A percentile compares a stretch with the other conserved stretches of the same genome.
phyloP scores from a whole-genome alignment of 306 rosid species.

The Elaeagnus macrophylla region DNA sequence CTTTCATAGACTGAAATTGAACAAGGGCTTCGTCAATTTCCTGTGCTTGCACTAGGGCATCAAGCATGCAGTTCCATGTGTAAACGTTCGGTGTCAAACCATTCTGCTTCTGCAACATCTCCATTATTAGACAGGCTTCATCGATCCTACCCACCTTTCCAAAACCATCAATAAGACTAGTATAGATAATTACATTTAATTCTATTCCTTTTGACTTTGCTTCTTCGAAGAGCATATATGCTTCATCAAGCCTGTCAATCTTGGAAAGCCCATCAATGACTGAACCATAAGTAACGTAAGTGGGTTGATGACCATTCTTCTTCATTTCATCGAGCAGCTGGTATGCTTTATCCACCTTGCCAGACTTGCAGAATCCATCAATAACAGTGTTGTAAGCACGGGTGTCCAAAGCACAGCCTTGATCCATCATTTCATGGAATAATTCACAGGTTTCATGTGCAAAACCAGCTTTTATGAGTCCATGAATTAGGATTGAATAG shows the following conservation, averaged over 20 bases:
- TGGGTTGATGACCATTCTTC: conserved; percentile 68
- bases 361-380: conserved; percentile 83
- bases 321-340: conserved; percentile 90
- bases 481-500: conserved; percentile 80
- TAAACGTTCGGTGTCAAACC: conserved; percentile 69
- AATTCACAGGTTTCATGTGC: conserved; percentile 68
- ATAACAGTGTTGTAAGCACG: conserved; percentile 77
- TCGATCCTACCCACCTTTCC: conserved; percentile 96
- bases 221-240: conserved; percentile 93
- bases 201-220: conserved; percentile 71
- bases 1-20: conserved; percentile 79
- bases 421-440: conserved; percentile 77
- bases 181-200: conserved; percentile 60
- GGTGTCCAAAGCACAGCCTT: conserved; percentile 68
- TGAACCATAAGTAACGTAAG: conserved; percentile 84
- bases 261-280: conserved; percentile 86
- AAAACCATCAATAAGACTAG: conserved; percentile 86
- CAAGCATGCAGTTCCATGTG: conserved; percentile 89
- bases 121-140: conserved; percentile 84
- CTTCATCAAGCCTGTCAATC: conserved; percentile 94
- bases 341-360: conserved; percentile 84
- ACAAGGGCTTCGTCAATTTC: conserved; percentile 87
- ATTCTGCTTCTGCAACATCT: conserved; percentile 71
- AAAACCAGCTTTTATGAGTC: conserved; percentile 79
- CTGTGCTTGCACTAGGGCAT: conserved; percentile 84